Base-by-base conservation (phyloP, 2,329 filamentous ascomycete genomes). In the Trichophyton benhamiae region DNA sequence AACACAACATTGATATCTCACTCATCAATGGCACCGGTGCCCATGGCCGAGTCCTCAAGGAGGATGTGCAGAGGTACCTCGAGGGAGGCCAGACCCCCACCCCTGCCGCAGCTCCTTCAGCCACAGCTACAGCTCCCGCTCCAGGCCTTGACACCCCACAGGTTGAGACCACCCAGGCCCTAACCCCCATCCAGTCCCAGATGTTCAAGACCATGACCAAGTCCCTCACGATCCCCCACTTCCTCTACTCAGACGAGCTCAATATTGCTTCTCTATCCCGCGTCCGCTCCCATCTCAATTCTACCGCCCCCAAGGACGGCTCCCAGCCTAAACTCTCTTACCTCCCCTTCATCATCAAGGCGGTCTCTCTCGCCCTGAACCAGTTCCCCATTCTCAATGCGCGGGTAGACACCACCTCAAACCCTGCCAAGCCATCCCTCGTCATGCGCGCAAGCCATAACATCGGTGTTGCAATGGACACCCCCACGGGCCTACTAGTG, bases 181-280 rank as follows among this genome's bases (percentile, higher is more conserved):
- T 99, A 64, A 89, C 89, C 11, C 86, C 86, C 42, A 87, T 89
- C 13, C 92, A 97, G 76, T 81, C 83, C 42, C 87, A 90, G 71
- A 99, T 99, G 94, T 97, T 96, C 84, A 96, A 95, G 78, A 83
- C 86, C 63, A 99, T 99, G 94, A 96, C 92, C 13, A 85, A 85
- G 62, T 96, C 92, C 1, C 82, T 99, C 65, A 83, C 76, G 58
- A 97, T 96, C 68, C 94, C 94, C 0, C 94, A 97, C 75, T 96
- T 99, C 76, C 83, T 97, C 63, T 99, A 95, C 77, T 87, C 90
- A 44, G 91, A 96, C 74, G 89, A 92, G 71, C 80, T 96, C 58
- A 88, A 95, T 76, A 87, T 96, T 72, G 86, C 87, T 49, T 79
- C 82, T 44, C 82, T 99, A 3, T 84, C 85, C 62, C 76, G 82